Percentiles rank a stretch among this genome's conserved stretches.
Evolutionary conservation across 768 basidiomycete genomes (phyloP).

Genomic region (Boletus eberwhitei): DNA sequence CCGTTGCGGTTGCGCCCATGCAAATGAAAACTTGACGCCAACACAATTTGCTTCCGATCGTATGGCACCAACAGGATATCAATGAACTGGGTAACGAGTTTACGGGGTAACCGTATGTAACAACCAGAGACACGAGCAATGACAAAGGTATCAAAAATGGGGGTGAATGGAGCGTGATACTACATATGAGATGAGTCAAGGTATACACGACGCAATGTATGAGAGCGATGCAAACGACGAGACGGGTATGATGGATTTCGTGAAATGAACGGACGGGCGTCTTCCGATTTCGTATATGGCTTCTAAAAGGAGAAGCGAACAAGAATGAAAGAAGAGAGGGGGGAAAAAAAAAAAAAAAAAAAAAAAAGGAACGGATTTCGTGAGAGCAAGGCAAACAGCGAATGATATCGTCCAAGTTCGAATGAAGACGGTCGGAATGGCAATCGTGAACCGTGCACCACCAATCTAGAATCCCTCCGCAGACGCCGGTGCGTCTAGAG

Average conservation of each 20-base stretch:
- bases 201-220: slow-evolving; percentile 37
- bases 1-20: slow-evolving; percentile 19
- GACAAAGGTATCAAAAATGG: slow-evolving; percentile 35
- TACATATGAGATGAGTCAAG: slow-evolving; percentile 35
- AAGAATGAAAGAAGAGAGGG: slow-evolving; percentile 20
- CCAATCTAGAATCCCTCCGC: slow-evolving; percentile 30
- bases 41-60: slow-evolving; percentile 10
- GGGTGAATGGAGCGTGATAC: slow-evolving; percentile 34
- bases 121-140: slow-evolving; percentile 19
- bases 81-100: slow-evolving; percentile 32
- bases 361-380: slow-evolving; percentile 34
- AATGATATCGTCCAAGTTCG: slow-evolving; percentile 32
- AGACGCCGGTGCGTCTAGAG: slow-evolving; percentile 35
- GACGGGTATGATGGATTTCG: slow-evolving; percentile 33
- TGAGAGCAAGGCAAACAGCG: slow-evolving; percentile 28
- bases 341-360: slow-evolving; percentile 15
- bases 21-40: slow-evolving; percentile 28
- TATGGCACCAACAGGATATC: slow-evolving; percentile 31
- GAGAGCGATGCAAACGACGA: slow-evolving; percentile 38
- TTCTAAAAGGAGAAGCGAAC: slow-evolving; percentile 27
- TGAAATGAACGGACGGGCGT: slow-evolving; percentile 34
- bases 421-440: slow-evolving; percentile 30
- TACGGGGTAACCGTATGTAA: slow-evolving; percentile 39
- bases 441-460: slow-evolving; percentile 27
- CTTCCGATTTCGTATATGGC: slow-evolving; percentile 36